Percentiles rank a stretch among this genome's conserved stretches.
These are phyloP conservation scores for Fraxinus excelsior DNA, from an alignment of 257 asterid genomes.

Conservation along the genomic window DNA sequence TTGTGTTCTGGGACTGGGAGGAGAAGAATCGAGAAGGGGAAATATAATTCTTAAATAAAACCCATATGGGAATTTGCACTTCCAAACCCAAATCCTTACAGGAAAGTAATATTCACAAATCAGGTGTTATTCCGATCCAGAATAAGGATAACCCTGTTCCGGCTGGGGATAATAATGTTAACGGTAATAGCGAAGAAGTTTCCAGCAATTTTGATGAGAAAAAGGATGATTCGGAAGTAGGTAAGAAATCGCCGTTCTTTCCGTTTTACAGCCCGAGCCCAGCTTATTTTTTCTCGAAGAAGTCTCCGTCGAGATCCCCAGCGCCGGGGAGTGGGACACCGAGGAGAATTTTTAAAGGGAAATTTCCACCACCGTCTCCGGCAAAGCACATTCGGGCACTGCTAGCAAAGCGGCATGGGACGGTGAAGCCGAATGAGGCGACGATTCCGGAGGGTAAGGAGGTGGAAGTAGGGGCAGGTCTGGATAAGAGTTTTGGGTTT, in stretches of 20 bases:
- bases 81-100: conserved; percentile 38
- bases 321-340: conserved; percentile 39
- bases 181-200: conserved; percentile 4
- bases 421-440: conserved; percentile 59
- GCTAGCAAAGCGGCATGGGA: conserved; percentile 57
- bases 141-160: conserved; percentile 16
- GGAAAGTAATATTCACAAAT: conserved; percentile 11
- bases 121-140: conserved; percentile 10
- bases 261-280: conserved; percentile 70
- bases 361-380: conserved; percentile 68
- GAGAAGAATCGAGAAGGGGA: not conserved
- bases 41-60: not conserved
- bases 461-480: conserved; percentile 34
- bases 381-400: conserved; percentile 64
- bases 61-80: conserved; percentile 47
- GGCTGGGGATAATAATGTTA: conserved; percentile 18
- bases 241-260: conserved; percentile 56
- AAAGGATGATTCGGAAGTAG: conserved; percentile 35
- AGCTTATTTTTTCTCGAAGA: conserved; percentile 54
- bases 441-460: conserved; percentile 49
- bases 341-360: conserved; percentile 48
- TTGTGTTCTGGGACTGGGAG: not conserved
- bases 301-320: conserved; percentile 60
- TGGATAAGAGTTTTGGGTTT: conserved; percentile 62
- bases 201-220: conserved; percentile 24